phyloP scores from a whole-genome alignment of 257 asterid genomes.

The Ophiorrhiza pumila region DNA sequence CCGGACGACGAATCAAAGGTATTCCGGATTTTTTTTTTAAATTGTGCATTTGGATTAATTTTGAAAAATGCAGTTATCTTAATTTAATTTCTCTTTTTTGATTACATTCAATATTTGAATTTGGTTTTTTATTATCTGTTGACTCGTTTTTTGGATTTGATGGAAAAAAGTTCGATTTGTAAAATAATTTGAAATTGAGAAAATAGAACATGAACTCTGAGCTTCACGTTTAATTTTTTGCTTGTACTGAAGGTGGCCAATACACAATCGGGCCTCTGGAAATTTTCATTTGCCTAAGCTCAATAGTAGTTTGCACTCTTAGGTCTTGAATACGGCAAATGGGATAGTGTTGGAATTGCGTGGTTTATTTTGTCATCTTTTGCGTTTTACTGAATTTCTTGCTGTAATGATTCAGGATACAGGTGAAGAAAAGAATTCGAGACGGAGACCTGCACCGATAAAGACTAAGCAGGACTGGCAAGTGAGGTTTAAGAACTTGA shows the following conservation, averaged over 20 bases:
- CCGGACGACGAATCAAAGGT: constrained; percentile 67
- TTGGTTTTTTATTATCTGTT: background rate
- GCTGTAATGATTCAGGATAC: constrained; percentile 42
- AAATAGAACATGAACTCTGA: background rate
- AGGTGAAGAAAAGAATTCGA: constrained; percentile 44
- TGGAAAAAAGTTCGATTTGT: background rate
- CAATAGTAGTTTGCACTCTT: background rate
- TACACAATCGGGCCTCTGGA: background rate
- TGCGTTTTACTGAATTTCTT: background rate
- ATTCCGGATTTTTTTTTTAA: constrained; percentile 7
- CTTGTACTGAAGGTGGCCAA: background rate
- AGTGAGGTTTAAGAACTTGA: constrained; percentile 62
- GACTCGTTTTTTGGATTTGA: constrained; percentile 1
- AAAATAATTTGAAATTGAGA: background rate
- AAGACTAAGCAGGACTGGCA: constrained; percentile 91
- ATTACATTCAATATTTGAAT: background rate
- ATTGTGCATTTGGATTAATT: background rate
- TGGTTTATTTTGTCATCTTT: background rate
- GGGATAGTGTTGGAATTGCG: background rate
- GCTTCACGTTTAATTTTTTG: background rate
- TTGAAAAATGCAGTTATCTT: background rate
- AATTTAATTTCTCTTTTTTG: background rate
- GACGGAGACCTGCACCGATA: constrained; percentile 58
- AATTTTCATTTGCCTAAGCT: background rate
- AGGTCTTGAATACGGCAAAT: background rate